phyloP scores from a whole-genome alignment of 148 eudicot genomes.

The Silene uniflora region DNA sequence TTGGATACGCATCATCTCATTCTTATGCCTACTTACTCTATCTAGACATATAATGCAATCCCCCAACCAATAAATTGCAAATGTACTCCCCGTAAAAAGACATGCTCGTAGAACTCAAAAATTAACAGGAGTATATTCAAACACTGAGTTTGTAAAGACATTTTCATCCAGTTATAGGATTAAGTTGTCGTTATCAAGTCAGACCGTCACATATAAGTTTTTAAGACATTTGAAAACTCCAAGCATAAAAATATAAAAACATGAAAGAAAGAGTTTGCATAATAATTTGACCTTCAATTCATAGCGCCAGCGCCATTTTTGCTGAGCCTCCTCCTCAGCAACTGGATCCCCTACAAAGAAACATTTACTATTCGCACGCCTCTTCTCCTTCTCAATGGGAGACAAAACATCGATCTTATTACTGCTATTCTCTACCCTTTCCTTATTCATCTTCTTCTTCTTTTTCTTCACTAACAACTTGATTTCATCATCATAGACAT shows the following conservation, averaged over 20 bases:
- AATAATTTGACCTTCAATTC: conserved; percentile 63
- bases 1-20: neutral
- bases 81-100: neutral
- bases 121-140: neutral
- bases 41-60: neutral
- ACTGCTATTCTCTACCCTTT: neutral
- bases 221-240: neutral
- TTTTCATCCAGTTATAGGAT: too few relatives aligned
- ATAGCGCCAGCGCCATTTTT: conserved; percentile 78
- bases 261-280: neutral
- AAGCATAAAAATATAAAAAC: conserved; percentile 2
- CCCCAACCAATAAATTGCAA: neutral
- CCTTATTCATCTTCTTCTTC: conserved; percentile 19
- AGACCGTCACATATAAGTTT: neutral
- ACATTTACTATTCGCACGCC: conserved; percentile 13
- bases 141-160: too few relatives aligned
- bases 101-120: neutral
- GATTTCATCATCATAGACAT: conserved; percentile 28
- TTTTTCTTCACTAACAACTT: conserved; percentile 10
- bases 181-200: too few relatives aligned
- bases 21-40: neutral
- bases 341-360: conserved; percentile 70
- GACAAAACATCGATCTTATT: neutral
- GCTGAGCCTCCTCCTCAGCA: conserved; percentile 63
- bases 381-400: conserved; percentile 16